Evolutionary conservation across 805 yeast species (phyloP).

Genomic region (Candida tallmaniae): DNA sequence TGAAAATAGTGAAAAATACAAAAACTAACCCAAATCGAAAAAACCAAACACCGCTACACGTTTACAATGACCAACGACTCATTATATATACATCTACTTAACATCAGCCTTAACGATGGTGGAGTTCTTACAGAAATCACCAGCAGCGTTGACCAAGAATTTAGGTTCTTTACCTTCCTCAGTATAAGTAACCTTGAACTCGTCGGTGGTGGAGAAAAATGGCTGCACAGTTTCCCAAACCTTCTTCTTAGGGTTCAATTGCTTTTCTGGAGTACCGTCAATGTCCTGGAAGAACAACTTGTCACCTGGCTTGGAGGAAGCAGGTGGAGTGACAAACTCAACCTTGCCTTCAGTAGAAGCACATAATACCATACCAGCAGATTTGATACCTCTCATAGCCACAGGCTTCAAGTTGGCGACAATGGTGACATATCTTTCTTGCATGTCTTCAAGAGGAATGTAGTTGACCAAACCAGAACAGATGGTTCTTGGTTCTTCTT

Average conservation of each 20-base stretch:
- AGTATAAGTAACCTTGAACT: slow-evolving; percentile 74
- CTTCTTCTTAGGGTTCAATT: slow-evolving; percentile 96
- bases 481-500: slow-evolving; percentile 94
- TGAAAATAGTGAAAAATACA: too few species aligned
- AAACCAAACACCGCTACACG: too few species aligned
- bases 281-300: slow-evolving; percentile 91
- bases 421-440: slow-evolving; percentile 82
- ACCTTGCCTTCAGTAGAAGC: slow-evolving; percentile 72
- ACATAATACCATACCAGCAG: slow-evolving; percentile 95
- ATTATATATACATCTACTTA: slow-evolving; percentile 13
- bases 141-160: slow-evolving; percentile 73
- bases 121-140: slow-evolving; percentile 70
- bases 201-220: slow-evolving; percentile 73
- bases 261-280: slow-evolving; percentile 85
- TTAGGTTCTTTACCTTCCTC: slow-evolving; percentile 71
- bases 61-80: too few species aligned
- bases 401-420: slow-evolving; percentile 98
- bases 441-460: slow-evolving; percentile 91
- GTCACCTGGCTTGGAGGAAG: slow-evolving; percentile 91
- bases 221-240: slow-evolving; percentile 96
- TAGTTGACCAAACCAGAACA: slow-evolving; percentile 94
- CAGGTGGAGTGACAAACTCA: slow-evolving; percentile 94
- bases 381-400: slow-evolving; percentile 94
- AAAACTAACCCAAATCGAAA: too few species aligned
- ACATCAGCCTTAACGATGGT: slow-evolving; percentile 75